Percentiles rank a stretch among this genome's conserved stretches.
Evolutionary conservation across 1,139 yeast genomes (phyloP).

Genomic region (Magnusiomyces clavatus): DNA sequence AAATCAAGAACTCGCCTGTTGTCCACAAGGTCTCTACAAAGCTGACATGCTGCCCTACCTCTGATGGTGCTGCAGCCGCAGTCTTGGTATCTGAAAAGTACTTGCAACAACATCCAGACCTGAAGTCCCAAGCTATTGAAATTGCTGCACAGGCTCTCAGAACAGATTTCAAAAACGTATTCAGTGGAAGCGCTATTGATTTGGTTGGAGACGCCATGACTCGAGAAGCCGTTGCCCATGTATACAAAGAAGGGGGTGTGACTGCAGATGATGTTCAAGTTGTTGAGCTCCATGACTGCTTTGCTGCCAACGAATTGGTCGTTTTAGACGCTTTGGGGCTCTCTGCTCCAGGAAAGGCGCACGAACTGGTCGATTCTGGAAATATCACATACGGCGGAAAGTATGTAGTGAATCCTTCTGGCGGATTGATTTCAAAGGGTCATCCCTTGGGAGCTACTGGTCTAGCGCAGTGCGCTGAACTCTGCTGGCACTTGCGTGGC

Average conservation of each 20-base stretch:
- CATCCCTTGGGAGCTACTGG: slow-evolving; percentile 32
- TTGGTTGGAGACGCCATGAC: slow-evolving; percentile 27
- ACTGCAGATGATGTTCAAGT: slow-evolving; percentile 25
- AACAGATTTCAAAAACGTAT: slow-evolving; percentile 23
- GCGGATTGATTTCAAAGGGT: slow-evolving; percentile 28
- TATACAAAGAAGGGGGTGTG: slow-evolving; percentile 19
- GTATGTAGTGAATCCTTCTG: slow-evolving; percentile 27
- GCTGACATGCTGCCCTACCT: slow-evolving; percentile 29
- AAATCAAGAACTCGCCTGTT: slow-evolving; percentile 23
- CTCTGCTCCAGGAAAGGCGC: slow-evolving; percentile 24
- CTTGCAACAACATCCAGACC: slow-evolving; percentile 40
- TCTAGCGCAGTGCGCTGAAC: slow-evolving; percentile 27
- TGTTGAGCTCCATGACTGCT: slow-evolving; percentile 29
- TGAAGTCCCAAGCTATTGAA: slow-evolving; percentile 24
- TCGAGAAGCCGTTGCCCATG: slow-evolving; percentile 20
- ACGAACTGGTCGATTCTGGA: slow-evolving; percentile 23
- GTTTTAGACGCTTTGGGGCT: slow-evolving; percentile 26
- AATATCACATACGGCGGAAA: slow-evolving; percentile 27
- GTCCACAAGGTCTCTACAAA: slow-evolving; percentile 25
- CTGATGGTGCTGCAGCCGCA: slow-evolving; percentile 83
- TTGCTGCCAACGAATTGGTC: slow-evolving; percentile 27
- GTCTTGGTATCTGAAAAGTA: slow-evolving; percentile 66
- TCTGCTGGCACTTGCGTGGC: slow-evolving; percentile 28
- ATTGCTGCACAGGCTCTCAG: slow-evolving; percentile 25
- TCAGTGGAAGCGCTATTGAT: slow-evolving; percentile 22